These are phyloP conservation scores for Dicorynia guianensis DNA, from an alignment of 306 rosid genomes.

Conservation along the genomic window DNA sequence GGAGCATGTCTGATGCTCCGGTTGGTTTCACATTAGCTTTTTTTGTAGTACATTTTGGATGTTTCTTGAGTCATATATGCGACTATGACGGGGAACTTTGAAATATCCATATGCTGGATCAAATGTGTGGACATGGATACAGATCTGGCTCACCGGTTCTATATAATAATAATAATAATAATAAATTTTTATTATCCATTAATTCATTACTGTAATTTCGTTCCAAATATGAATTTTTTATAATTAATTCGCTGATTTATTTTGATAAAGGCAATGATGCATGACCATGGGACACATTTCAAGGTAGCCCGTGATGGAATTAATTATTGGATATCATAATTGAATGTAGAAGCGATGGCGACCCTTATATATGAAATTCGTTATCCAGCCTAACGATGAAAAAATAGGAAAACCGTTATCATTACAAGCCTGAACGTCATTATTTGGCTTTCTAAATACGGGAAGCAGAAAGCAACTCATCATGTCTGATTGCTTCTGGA, in stretches of 20 bases:
- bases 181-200: too few relatives aligned
- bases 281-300: neutral
- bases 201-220: neutral
- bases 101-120: too few relatives aligned
- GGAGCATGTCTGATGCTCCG: too few relatives aligned
- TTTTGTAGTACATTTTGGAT: neutral
- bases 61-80: slow-evolving; percentile 37
- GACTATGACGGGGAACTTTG: neutral
- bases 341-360: too few relatives aligned
- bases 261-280: neutral
- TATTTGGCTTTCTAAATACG: slow-evolving; percentile 4
- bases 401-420: neutral
- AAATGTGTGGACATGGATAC: too few relatives aligned
- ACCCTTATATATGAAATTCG: too few relatives aligned
- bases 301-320: neutral
- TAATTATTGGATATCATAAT: neutral
- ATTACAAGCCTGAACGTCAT: neutral
- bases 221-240: neutral
- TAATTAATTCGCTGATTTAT: neutral
- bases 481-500: neutral
- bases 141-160: too few relatives aligned
- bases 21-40: too few relatives aligned
- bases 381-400: too few relatives aligned
- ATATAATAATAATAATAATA: too few relatives aligned
- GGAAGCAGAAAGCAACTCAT: neutral